Conservation (phyloP, 257 asterid species). For the Solanum medicagineum region DNA sequence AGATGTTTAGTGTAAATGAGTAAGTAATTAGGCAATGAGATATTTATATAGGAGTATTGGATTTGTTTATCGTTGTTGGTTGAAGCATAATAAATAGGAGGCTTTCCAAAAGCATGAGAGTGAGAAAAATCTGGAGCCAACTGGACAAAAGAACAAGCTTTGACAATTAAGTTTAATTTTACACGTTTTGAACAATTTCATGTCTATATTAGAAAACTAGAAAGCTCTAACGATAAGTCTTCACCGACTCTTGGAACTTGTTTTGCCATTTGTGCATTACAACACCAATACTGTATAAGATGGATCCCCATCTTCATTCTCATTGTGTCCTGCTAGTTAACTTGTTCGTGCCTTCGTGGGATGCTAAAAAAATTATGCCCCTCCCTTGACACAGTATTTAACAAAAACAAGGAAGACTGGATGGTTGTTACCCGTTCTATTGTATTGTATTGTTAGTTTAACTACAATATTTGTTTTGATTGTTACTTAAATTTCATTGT, state of each 20-base stretch:
- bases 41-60: conserved; percentile 10
- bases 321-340: neutral
- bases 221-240: neutral
- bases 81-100: conserved; percentile 29
- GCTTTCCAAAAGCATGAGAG: conserved; percentile 10
- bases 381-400: no score
- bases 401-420: no score
- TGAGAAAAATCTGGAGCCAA: conserved; percentile 12
- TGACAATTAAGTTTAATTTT: neutral
- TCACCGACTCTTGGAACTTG: neutral
- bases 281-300: neutral
- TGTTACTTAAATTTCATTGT: no score
- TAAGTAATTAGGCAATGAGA: neutral
- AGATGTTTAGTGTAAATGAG: neutral
- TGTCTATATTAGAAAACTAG: neutral
- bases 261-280: neutral
- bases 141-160: neutral
- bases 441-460: no score
- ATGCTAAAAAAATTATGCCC: no score
- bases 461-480: no score
- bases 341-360: no score
- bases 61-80: conserved; percentile 8
- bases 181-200: neutral
- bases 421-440: no score
- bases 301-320: neutral